phyloP scores from a whole-genome alignment of 2,329 filamentous ascomycete genomes.

The Epichloe sibirici region DNA sequence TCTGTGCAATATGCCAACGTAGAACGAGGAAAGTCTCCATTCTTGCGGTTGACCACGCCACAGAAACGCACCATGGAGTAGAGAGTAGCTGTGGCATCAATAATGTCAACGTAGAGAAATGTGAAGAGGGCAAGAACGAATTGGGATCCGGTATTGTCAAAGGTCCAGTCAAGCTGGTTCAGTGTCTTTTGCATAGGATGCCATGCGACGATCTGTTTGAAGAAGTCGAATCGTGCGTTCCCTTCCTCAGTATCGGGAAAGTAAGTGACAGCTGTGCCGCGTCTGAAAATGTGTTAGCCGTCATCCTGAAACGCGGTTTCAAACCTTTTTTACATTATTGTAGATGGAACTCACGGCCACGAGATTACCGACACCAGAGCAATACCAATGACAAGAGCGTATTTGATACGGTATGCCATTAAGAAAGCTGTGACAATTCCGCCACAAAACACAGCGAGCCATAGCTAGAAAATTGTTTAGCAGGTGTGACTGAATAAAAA shows the following conservation, averaged over 20 bases:
- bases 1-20: conserved; percentile 68
- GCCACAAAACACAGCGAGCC: conserved; percentile 74
- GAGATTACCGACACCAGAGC: conserved; percentile 59
- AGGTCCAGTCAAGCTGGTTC: conserved; percentile 53
- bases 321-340: accelerated
- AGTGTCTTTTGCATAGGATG: conserved; percentile 55
- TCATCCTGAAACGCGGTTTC: neutral
- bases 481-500: neutral
- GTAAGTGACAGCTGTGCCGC: conserved; percentile 57
- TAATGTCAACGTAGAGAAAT: conserved; percentile 69
- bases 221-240: conserved; percentile 55
- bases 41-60: conserved; percentile 48
- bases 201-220: conserved; percentile 60
- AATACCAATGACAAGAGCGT: conserved; percentile 63
- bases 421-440: conserved; percentile 69
- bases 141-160: conserved; percentile 42
- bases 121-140: conserved; percentile 64
- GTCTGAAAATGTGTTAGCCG: conserved; percentile 24
- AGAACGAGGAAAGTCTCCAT: conserved; percentile 76
- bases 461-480: conserved; percentile 40
- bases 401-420: conserved; percentile 67
- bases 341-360: conserved; percentile 47
- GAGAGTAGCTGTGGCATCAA: conserved; percentile 64
- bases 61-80: conserved; percentile 76
- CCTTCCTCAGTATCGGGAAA: conserved; percentile 57